phyloP scores from a whole-genome alignment of 1,139 yeast genomes.

The Nematodospora anomalae region DNA sequence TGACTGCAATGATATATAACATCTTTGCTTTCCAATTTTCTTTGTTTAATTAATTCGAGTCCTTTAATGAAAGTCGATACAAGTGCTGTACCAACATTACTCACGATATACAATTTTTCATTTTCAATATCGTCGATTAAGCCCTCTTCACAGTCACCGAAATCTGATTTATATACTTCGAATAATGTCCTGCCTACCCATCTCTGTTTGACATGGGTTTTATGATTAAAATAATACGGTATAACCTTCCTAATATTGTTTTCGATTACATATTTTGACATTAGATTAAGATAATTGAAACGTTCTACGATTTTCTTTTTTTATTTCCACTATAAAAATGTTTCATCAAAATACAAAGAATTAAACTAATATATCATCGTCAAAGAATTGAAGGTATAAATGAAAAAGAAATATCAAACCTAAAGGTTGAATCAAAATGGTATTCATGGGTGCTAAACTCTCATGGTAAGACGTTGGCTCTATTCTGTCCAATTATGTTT shows the following conservation, averaged over 20 bases:
- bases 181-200: constrained; percentile 48
- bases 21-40: constrained; percentile 48
- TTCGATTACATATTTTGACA: constrained; percentile 24
- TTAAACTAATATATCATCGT: not conserved
- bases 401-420: not conserved
- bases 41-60: constrained; percentile 22
- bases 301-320: no score
- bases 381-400: not conserved
- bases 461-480: constrained; percentile 50
- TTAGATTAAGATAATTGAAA: no score
- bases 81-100: constrained; percentile 17
- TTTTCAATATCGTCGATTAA: constrained; percentile 26
- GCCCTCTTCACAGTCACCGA: constrained; percentile 35
- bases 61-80: constrained; percentile 17
- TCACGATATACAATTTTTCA: constrained; percentile 26
- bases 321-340: no score
- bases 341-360: not conserved
- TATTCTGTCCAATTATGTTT: constrained; percentile 48
- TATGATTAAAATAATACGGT: constrained; percentile 44
- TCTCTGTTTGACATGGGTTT: constrained; percentile 47
- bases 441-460: not conserved
- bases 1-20: constrained; percentile 48
- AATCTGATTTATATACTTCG: constrained; percentile 45
- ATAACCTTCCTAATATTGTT: constrained; percentile 45
- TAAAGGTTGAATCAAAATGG: not conserved